These are phyloP conservation scores for Rhododendron henanense DNA, from an alignment of 148 eudicot species.

Conservation along the genomic window DNA sequence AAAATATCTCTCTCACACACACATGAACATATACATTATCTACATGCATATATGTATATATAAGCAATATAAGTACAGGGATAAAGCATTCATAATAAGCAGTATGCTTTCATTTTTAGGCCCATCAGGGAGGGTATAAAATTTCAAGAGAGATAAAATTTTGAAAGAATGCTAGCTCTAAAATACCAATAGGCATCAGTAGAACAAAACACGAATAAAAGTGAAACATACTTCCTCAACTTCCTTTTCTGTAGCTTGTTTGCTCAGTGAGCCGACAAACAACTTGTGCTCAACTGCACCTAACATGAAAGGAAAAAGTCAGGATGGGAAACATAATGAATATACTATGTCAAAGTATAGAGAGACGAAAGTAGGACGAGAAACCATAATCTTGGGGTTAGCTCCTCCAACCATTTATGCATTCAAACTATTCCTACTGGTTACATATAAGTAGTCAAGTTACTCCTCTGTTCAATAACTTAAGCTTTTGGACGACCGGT, in stretches of 20 bases:
- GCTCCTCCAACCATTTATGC: neutral
- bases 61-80: neutral
- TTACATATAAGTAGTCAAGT: neutral
- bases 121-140: neutral
- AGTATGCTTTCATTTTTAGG: neutral
- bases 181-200: neutral
- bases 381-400: neutral
- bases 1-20: neutral
- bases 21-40: neutral
- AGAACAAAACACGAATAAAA: neutral
- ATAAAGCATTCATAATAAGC: neutral
- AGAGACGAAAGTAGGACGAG: neutral
- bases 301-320: conserved; percentile 19
- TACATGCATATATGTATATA: neutral
- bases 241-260: conserved; percentile 84
- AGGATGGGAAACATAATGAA: neutral
- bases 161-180: neutral
- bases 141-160: neutral
- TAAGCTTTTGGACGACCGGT: neutral
- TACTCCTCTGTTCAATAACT: neutral
- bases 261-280: conserved; percentile 87
- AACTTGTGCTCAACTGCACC: conserved; percentile 91
- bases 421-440: neutral
- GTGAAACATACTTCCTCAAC: conserved; percentile 74
- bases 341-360: neutral